Evolutionary conservation across 106 monocot genomes (phyloP), one percentile per base, ranked within the genome.

Genomic region (Platanthera guangdongensis): DNA sequence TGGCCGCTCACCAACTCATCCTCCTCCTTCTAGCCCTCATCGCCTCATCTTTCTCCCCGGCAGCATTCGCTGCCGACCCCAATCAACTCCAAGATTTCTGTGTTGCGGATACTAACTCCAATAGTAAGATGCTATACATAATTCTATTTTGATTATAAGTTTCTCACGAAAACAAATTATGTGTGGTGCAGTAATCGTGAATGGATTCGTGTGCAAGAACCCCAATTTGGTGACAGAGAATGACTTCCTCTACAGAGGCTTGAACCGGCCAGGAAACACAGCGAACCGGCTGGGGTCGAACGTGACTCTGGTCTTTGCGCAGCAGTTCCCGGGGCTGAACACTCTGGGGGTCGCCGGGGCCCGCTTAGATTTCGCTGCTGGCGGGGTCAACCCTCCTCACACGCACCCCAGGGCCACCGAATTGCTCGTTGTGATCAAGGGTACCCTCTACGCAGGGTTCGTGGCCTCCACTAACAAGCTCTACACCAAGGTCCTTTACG

Each of bases 331-430:
- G 13, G 79, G 73, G 1, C 39, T 79, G 18, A 87, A 87, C 81
- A 87, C 87, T 9, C 87, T 87, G 47, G 87, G 87, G 59, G 72
- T 87, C 51, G 78, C 84, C 14, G 13, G 84, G 0, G 87, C 81
- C 3, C 81, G 87, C 47, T 11, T 87, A 12, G 87, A 84, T 73
- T 84, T 72, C 52, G 87, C 78, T 0, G 81, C 84, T 1, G 68
- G 59, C 47, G 87, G 87, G 6, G 65, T 84, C 13, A 84, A 78
- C 72, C 81, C 81, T 21, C 87, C 83, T 30, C 86, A 86, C 62
- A 74, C 32, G 11, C 86, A 86, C 57, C 85, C 85, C 8, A 75
- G 85, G 13, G 85, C 51, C 25, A 79, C 79, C 49, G 85, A 85
- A 78, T 55, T 85, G 49, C 69, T 79, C 13, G 72, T 70, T 0